Evolutionary conservation across 176 grass and related monocot species (phyloP).

Genomic region (sorghum (Sorghum bicolor)): Sorghum_bicolor_NCBIv3 NC_012871.2:66316501-66317000

Average conservation of each 20-base stretch:
- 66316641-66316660: conserved; percentile 62
- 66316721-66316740: conserved; percentile 23
- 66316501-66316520: background rate
- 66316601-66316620: conserved; percentile 58
- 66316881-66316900: too few species aligned
- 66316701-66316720: conserved; percentile 11
- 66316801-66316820: background rate
- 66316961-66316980: background rate
- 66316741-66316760: background rate
- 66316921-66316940: background rate
- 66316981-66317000: conserved; percentile 10
- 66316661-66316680: conserved; percentile 12
- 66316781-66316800: background rate
- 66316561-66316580: conserved; percentile 67
- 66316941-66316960: background rate
- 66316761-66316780: background rate
- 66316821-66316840: conserved; percentile 25
- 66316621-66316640: conserved; percentile 80
- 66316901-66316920: background rate
- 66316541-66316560: conserved; percentile 64
- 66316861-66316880: too few species aligned
- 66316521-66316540: conserved; percentile 57
- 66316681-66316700: background rate
- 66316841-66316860: background rate
- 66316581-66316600: conserved; percentile 35